These are phyloP conservation scores for Oryza rufipogon DNA, from an alignment of 176 grass and related monocot genomes.

Conservation along the genomic window DNA sequence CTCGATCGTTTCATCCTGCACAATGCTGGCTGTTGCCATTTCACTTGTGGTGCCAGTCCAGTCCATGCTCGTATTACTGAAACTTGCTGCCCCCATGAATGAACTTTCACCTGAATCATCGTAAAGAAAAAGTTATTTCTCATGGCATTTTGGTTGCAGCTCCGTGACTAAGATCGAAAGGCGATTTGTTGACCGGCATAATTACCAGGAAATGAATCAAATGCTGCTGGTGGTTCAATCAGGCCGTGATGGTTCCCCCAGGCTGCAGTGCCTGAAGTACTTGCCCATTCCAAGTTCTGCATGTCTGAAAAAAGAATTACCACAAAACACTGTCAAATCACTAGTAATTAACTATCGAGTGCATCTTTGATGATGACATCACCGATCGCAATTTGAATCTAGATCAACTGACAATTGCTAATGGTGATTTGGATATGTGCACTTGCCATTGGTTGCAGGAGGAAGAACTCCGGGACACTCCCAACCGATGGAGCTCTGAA, in stretches of 20 bases:
- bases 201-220: slow-evolving; percentile 32
- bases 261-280: slow-evolving; percentile 36
- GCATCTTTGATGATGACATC: background rate
- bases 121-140: background rate
- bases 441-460: slow-evolving; percentile 34
- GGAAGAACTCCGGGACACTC: slow-evolving; percentile 26
- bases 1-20: slow-evolving; percentile 36
- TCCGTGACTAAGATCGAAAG: background rate
- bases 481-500: slow-evolving; percentile 43
- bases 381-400: background rate
- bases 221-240: slow-evolving; percentile 7
- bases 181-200: background rate
- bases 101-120: slow-evolving; percentile 25
- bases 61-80: background rate
- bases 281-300: slow-evolving; percentile 52
- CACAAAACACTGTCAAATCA: background rate
- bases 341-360: background rate
- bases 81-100: slow-evolving; percentile 32
- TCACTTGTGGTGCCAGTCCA: slow-evolving; percentile 23
- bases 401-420: background rate
- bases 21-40: background rate
- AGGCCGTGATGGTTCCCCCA: slow-evolving; percentile 16
- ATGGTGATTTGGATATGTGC: background rate
- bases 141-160: background rate
- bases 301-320: slow-evolving; percentile 9